Evolutionary conservation across 345 rosid genomes (phyloP).

Genomic region (Acer campestre): DNA sequence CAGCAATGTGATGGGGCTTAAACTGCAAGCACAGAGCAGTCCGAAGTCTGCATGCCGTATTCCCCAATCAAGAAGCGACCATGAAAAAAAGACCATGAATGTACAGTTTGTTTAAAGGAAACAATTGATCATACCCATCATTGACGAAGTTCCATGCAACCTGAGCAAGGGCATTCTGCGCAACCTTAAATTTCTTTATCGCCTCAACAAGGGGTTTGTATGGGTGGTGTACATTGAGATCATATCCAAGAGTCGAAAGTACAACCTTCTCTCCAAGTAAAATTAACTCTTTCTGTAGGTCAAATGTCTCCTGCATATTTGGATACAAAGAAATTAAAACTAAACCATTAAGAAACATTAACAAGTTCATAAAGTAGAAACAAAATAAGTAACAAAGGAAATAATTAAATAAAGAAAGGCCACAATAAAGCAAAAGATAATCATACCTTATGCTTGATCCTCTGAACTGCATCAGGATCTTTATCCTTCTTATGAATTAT

Average conservation of each 20-base stretch:
- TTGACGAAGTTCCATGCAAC: constrained; percentile 56
- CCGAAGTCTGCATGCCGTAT: constrained; percentile 42
- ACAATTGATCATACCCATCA: constrained; percentile 42
- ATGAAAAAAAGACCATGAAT: constrained; percentile 22
- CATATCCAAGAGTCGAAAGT: constrained; percentile 45
- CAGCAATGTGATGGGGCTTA: constrained; percentile 52
- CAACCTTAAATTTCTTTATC: constrained; percentile 52
- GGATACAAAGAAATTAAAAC: not conserved
- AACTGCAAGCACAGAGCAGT: constrained; percentile 54
- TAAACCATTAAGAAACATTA: not conserved
- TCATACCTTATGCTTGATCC: constrained; percentile 87
- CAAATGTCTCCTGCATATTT: constrained; percentile 42
- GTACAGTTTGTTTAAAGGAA: not conserved
- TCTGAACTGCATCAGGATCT: constrained; percentile 81
- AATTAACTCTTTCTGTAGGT: constrained; percentile 46
- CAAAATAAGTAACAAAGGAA: not conserved
- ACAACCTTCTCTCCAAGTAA: constrained; percentile 45
- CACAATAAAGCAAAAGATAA: constrained; percentile 10
- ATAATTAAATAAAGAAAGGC: not conserved
- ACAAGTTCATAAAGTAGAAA: not conserved
- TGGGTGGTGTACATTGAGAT: constrained; percentile 43
- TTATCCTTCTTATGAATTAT: constrained; percentile 93
- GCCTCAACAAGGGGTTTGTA: constrained; percentile 53
- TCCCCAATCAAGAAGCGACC: constrained; percentile 28
- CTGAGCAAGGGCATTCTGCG: constrained; percentile 47